phyloP scores from a whole-genome alignment of 805 yeast species.

The Saturnispora besseyi region DNA sequence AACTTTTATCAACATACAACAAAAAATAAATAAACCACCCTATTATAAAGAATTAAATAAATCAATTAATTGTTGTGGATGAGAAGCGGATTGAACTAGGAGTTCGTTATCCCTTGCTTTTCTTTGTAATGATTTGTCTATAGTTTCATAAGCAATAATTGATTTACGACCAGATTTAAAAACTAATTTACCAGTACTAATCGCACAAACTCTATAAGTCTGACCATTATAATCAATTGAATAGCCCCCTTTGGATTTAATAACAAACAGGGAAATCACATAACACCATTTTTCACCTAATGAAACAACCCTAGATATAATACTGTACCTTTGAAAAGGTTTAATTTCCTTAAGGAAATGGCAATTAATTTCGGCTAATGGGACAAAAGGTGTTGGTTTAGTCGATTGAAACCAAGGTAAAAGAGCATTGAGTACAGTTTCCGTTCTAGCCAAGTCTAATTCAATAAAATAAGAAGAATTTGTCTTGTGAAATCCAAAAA shows the following conservation, averaged over 20 bases:
- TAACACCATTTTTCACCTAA: constrained; percentile 90
- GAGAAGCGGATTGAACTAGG: neutral
- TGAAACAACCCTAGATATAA: constrained; percentile 54
- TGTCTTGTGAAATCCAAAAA: constrained; percentile 71
- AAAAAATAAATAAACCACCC: neutral
- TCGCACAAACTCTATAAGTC: constrained; percentile 31
- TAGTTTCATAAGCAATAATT: constrained; percentile 40
- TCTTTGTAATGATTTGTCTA: neutral
- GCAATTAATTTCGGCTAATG: constrained; percentile 66
- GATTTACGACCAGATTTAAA: constrained; percentile 74
- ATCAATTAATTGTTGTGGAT: neutral
- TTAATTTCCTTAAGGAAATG: constrained; percentile 65
- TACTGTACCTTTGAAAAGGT: constrained; percentile 50
- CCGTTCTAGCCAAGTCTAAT: constrained; percentile 69
- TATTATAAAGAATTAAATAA: neutral
- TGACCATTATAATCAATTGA: neutral
- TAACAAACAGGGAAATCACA: constrained; percentile 53
- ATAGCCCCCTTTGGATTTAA: constrained; percentile 12
- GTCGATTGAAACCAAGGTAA: constrained; percentile 19
- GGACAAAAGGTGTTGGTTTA: constrained; percentile 47
- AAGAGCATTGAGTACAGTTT: constrained; percentile 48
- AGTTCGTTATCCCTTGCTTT: neutral
- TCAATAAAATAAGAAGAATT: constrained; percentile 81
- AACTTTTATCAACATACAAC: constrained; percentile 41
- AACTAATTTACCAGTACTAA: constrained; percentile 70